These are phyloP conservation scores for Aspergillus flavus DNA, from an alignment of 2,329 filamentous ascomycete genomes.

Conservation along the genomic window DNA sequence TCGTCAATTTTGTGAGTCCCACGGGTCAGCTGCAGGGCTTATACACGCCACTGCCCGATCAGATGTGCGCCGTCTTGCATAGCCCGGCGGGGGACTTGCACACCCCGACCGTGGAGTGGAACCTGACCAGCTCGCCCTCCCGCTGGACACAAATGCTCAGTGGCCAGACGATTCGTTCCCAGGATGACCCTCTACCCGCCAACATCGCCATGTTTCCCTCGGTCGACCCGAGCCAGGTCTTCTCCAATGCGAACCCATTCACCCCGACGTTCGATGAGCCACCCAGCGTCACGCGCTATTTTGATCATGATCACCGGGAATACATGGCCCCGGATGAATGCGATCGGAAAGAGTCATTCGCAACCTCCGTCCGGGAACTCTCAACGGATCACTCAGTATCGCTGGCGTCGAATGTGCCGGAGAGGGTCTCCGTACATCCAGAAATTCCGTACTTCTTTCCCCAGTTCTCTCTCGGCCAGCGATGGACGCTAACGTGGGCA, in stretches of 20 bases:
- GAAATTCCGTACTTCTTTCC: neutral
- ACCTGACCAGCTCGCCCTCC: neutral
- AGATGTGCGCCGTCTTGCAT: conserved; percentile 11
- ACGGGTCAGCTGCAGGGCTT: neutral
- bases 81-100: conserved; percentile 9
- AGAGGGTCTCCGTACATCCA: neutral
- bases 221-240: neutral
- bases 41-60: neutral
- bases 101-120: conserved; percentile 3
- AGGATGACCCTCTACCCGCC: conserved; percentile 34
- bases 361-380: neutral
- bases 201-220: neutral
- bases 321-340: neutral
- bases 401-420: neutral
- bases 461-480: neutral
- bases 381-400: neutral
- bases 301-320: neutral
- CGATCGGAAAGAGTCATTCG: neutral
- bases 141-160: neutral
- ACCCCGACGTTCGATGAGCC: neutral
- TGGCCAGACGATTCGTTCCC: neutral
- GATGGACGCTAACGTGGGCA: neutral
- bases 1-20: neutral
- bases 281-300: neutral
- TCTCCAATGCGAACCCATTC: neutral